A percentile compares a stretch with the other conserved stretches of the same genome.
Evolutionary conservation across 106 monocot genomes (phyloP).

Genomic region (Allium sativum): DNA sequence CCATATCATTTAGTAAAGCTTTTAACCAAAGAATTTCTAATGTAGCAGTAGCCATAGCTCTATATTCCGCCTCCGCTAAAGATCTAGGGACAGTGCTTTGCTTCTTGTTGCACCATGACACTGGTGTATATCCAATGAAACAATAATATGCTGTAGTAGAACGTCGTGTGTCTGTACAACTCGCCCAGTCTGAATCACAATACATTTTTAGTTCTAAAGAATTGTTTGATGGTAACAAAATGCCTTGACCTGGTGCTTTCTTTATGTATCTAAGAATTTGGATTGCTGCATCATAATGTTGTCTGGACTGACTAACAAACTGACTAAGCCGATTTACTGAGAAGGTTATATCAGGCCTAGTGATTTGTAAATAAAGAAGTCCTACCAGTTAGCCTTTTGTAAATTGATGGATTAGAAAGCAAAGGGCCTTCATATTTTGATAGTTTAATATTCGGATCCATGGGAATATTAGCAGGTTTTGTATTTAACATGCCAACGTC

Average conservation of each 20-base stretch:
- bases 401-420: too few species aligned
- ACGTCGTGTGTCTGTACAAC: too few species aligned
- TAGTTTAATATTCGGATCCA: neutral
- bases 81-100: neutral
- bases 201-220: neutral
- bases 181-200: constrained; percentile 3
- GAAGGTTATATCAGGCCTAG: neutral
- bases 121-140: neutral
- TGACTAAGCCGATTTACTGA: neutral
- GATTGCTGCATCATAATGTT: neutral
- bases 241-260: neutral
- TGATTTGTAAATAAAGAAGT: neutral
- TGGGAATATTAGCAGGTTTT: neutral
- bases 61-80: neutral
- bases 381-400: neutral
- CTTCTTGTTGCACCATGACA: neutral
- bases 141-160: neutral
- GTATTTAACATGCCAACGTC: neutral
- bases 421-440: neutral
- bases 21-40: constrained; percentile 2
- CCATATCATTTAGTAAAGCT: neutral
- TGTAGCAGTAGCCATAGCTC: neutral
- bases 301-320: neutral
- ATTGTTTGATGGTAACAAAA: neutral
- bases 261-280: neutral